These are phyloP conservation scores for Arthrobotrys entomopaga DNA, from an alignment of 2,329 filamentous ascomycete species.

Conservation along the genomic window DNA sequence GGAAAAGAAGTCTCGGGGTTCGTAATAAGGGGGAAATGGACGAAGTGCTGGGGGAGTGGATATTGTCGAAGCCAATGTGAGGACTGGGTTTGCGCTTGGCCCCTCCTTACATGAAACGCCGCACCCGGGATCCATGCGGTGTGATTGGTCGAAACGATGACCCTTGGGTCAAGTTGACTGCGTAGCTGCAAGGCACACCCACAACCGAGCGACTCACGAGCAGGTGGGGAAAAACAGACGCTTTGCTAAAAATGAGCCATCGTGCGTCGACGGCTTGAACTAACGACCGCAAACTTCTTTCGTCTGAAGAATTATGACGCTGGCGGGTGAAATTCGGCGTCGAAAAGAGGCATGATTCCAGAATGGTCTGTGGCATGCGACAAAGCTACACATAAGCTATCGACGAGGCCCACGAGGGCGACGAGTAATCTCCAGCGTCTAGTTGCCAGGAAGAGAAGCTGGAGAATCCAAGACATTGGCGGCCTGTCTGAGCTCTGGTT, in stretches of 20 bases:
- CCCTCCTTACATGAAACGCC: constrained; percentile 49
- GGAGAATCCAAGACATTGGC: constrained; percentile 34
- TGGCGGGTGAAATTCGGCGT: constrained; percentile 18
- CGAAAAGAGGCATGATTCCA: constrained; percentile 15
- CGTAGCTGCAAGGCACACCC: constrained; percentile 25
- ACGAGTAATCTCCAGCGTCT: constrained; percentile 36
- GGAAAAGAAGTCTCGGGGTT: constrained; percentile 7
- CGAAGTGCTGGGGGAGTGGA: constrained; percentile 35
- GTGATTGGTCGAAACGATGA: constrained; percentile 38
- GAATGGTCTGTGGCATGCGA: constrained; percentile 9
- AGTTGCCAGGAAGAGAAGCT: constrained; percentile 46
- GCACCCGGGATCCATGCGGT: constrained; percentile 21
- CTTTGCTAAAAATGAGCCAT: constrained; percentile 29
- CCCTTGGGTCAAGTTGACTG: constrained; percentile 11
- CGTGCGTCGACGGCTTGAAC: not conserved
- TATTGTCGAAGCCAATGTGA: constrained; percentile 34
- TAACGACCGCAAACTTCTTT: not conserved
- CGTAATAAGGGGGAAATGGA: constrained; percentile 17
- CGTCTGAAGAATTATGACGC: not conserved
- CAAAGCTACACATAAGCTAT: constrained; percentile 23
- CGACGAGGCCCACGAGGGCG: constrained; percentile 18
- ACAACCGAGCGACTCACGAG: constrained; percentile 27
- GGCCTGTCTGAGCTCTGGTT: constrained; percentile 42
- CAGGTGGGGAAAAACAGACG: constrained; percentile 8
- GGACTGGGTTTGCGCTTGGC: constrained; percentile 18